Base-by-base conservation (phyloP, 2,329 filamentous ascomycete genomes). In the Cyphellophora europaea region DNA sequence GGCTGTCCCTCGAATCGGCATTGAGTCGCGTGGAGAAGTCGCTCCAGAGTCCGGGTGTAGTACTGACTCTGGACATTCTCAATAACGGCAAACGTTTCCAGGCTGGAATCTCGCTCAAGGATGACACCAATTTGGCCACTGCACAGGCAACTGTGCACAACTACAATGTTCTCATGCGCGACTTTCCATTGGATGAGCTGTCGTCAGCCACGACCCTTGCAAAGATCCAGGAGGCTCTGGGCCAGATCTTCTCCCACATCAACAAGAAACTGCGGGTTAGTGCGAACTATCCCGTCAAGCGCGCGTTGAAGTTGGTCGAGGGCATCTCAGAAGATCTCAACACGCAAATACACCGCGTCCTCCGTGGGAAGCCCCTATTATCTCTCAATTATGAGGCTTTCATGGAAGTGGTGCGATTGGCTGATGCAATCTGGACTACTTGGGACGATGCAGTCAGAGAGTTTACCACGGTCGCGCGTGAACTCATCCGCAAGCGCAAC, bases 371-470 rank as follows among this genome's bases (percentile, higher is more conserved):
- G 17, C 80, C 87, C 38, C 69, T 98, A 36, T 89, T 98, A 63
- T 85, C 95, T 52, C 73, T 96, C 36, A 86, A 91, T 44, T 96
- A 93, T 54, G 75, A 77, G 32, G 89, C 96, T 45, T 99, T 99
- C 56, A 77, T 82, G 51, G 74, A 72, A 14, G 72, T 94, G 43
- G 93, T 96, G 79, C 77, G 73, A 40, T 80, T 79, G 12, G 82
- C 88, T 14, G 82, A 89, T 38, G 74, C 76, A 12, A 88, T 98
- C 41, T 99, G 93, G 72, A 74, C 74, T 27, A 80, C 82, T 6
- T 99, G 91, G 91, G 91, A 98, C 49, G 87, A 93, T 36, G 87
- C 89, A 51, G 73, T 93, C 54, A 96, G 96, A 58, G 91, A 96
- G 50, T 98, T 99, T 54, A 96, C 89, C 11, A 94, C 95, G 49